Base-by-base conservation (phyloP, 2,329 filamentous ascomycete species). In the Mycogone perniciosa region DNA sequence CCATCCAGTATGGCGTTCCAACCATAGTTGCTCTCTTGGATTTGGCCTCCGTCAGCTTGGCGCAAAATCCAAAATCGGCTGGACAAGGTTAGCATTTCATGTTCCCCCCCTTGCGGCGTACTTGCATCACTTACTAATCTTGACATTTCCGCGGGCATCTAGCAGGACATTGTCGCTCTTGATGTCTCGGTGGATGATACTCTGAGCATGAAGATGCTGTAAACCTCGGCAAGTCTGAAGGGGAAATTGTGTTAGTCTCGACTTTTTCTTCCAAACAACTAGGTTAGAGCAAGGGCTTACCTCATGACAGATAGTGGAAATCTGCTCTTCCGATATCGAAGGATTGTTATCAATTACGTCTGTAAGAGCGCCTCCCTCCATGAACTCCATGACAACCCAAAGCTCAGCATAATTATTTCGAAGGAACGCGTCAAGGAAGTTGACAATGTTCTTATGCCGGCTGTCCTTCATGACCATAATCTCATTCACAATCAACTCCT, bases 381-480 rank as follows among this genome's bases (percentile, higher is more conserved):
- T 99, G 64, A 91, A 99, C 73, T 99, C 93, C 93, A 99, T 96
- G 47, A 99, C 92, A 8, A 99, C 90, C 93, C 93, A 99, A n/a
- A 99, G 80, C 68, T 99, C 93, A 49, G 88, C 82, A 62, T 88
- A 90, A 69, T 93, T 92, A 68, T 96, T 95, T 63, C 93, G 88
- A 64, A 99, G 74, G 76, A 97, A 99, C 4, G 92, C 91, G 61
- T 99, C 93, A 33, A 99, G 75, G 73, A 96, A 99, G 72, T 99
- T 99, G 71, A 99, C 93, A 75, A 99, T 99, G 71, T 99, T 99
- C 54, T 87, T 85, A 69, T 99, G 93, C 67, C 91, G 88, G 76
- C 89, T 96, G 73, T 99, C 93, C 75, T 97, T 96, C 93, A 99
- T 99, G 54, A 99, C 93, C 74, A 99, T 95, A 64, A 99, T 99